Evolutionary conservation across 1,284 basidiomycete genomes (phyloP), one percentile per base, ranked within the genome.

Genomic region (Sphagnurus paluster): DNA sequence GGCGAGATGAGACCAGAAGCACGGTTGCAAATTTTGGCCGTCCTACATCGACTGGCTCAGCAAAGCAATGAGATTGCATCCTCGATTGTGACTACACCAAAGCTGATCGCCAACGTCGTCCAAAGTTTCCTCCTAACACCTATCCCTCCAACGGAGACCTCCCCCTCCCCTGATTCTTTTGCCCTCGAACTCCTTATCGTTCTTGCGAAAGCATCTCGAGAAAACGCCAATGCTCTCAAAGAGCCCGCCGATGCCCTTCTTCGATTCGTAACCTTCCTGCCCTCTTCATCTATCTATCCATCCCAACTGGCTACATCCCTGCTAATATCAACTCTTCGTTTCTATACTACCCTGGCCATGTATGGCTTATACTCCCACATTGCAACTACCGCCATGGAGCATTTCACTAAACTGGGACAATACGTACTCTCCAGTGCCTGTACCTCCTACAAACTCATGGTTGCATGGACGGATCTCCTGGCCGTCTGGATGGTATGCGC

Each of bases 401-500:
- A 77, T 10, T 72, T 89, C 40, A 53, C 66, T 17, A 62, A 65
- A 3, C 60, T 88, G 1, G 64, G 68, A 5, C 59, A 63, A 35
- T 79, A 77, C 50, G 58, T 80, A 2, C 52, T 69, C 4, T 74
- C 72, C 1, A 57, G 64, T 3, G 55, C 60, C 5, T 74, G 71
- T 53, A 55, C 51, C 2, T 74, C 70, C 1, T 52, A 47, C 16
- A 47, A 46, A 25, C 57, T 84, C 13, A 64, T 68, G 26, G 55
- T 62, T 20, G 70, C 76, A 8, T 92, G 77, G 79, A 67, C 68
- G 10, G 63, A 61, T 33, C 64, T 91, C 3, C 56, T 92, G 1
- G 77, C 80, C 44, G 69, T 76, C 0, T 98, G 93, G 93, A 87
- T 76, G 5, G 73, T 81, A 1, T 95, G 92, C 55, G 90, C 93